Evolutionary conservation across 169 alveolate species (phyloP).

Genomic region (Toxoplasma gondii): DNA sequence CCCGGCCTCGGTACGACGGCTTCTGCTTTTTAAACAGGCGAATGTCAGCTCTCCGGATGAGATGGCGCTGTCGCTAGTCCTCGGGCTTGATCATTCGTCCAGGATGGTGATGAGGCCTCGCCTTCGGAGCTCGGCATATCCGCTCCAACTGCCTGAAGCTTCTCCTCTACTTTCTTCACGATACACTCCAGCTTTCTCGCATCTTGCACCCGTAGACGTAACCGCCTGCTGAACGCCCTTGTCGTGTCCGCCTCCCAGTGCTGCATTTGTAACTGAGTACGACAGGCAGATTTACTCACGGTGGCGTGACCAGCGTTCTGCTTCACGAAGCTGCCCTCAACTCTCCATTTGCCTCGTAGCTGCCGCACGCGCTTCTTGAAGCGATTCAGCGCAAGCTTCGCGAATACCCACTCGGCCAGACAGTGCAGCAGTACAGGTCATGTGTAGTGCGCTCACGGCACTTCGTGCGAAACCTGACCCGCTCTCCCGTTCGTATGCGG

Average conservation of each 20-base stretch:
- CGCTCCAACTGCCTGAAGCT: too few relatives aligned
- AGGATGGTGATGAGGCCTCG: too few relatives aligned
- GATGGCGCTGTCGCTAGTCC: too few relatives aligned
- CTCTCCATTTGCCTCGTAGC: not conserved
- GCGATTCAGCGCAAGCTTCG: not conserved
- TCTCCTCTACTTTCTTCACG: not conserved
- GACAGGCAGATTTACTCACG: not conserved
- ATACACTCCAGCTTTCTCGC: not conserved
- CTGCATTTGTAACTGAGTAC: not conserved
- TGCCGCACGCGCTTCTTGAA: not conserved
- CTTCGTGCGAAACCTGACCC: not conserved
- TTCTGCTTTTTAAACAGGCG: too few relatives aligned
- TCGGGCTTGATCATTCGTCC: too few relatives aligned
- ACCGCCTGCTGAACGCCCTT: not conserved
- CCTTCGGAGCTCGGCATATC: too few relatives aligned
- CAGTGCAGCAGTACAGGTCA: not conserved
- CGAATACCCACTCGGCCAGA: not conserved
- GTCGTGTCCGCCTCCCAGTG: not conserved
- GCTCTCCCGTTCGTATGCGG: too few relatives aligned
- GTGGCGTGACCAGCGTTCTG: not conserved
- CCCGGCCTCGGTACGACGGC: too few relatives aligned
- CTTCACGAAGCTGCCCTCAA: not conserved
- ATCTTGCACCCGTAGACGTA: not conserved
- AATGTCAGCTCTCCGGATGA: too few relatives aligned
- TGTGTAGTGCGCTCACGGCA: too few relatives aligned